These are phyloP conservation scores for Jamesozyma hellenica DNA, from an alignment of 805 yeast species.

Conservation along the genomic window DNA sequence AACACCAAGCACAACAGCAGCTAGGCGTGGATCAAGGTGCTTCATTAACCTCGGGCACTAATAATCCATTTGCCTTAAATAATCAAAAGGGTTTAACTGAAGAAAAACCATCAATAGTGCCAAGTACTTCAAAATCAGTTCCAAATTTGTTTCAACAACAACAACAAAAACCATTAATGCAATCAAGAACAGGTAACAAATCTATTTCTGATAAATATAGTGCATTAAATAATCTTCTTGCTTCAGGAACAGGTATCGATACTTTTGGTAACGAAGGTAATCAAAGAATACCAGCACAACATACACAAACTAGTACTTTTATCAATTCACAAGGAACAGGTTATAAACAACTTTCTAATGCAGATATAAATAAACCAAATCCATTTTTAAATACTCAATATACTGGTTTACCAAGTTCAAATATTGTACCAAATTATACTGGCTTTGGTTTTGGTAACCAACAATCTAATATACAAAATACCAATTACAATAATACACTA, in stretches of 20 bases:
- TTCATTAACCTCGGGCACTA: slow-evolving; percentile 56
- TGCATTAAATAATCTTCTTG: slow-evolving; percentile 67
- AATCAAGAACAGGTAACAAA: slow-evolving; percentile 46
- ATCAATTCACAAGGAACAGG: slow-evolving; percentile 88
- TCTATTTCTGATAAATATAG: slow-evolving; percentile 49
- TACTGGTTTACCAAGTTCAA: slow-evolving; percentile 57
- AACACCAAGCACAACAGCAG: slow-evolving; percentile 33
- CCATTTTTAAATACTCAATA: slow-evolving; percentile 53
- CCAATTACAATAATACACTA: slow-evolving; percentile 19
- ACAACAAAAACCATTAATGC: slow-evolving; percentile 31
- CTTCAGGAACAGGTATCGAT: slow-evolving; percentile 85
- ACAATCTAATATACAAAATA: slow-evolving; percentile 13
- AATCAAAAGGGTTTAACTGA: slow-evolving; percentile 7
- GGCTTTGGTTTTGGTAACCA: slow-evolving; percentile 94
- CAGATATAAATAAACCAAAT: slow-evolving; percentile 13
- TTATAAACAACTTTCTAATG: slow-evolving; percentile 38
- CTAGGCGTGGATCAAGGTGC: neutral
- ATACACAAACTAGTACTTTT: slow-evolving; percentile 71
- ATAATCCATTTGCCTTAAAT: slow-evolving; percentile 61
- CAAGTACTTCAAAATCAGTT: neutral
- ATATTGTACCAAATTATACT: slow-evolving; percentile 71
- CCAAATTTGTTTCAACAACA: slow-evolving; percentile 1
- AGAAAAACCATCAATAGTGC: slow-evolving; percentile 4
- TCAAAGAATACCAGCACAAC: slow-evolving; percentile 81
- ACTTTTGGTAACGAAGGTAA: slow-evolving; percentile 48